These are phyloP conservation scores for Tolypocladium nubicola DNA, from an alignment of 2,329 filamentous ascomycete genomes.

Conservation along the genomic window DNA sequence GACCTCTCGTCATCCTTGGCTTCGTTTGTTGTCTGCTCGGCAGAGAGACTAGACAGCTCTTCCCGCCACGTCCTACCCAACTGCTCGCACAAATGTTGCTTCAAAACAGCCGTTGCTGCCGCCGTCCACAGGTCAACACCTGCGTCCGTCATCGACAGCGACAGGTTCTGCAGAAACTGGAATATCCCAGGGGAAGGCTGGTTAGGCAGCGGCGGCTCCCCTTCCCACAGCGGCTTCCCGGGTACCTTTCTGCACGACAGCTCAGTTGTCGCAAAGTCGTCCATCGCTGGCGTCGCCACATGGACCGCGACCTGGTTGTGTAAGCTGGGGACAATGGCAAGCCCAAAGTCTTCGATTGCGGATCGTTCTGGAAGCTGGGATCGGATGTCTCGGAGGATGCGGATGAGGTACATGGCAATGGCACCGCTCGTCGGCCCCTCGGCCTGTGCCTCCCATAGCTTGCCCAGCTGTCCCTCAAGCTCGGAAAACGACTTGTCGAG, in stretches of 20 bases:
- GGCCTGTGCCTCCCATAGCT: slow-evolving; percentile 36
- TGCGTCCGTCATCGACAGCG: slow-evolving; percentile 53
- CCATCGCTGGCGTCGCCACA: slow-evolving; percentile 38
- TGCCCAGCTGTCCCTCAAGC: slow-evolving; percentile 44
- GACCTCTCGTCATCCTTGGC: slow-evolving; percentile 1
- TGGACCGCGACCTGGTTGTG: slow-evolving; percentile 49
- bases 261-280: slow-evolving; percentile 31
- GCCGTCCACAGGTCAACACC: slow-evolving; percentile 78
- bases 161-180: slow-evolving; percentile 56
- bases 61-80: slow-evolving; percentile 39
- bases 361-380: slow-evolving; percentile 48
- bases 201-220: slow-evolving; percentile 59
- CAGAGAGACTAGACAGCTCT: slow-evolving; percentile 22
- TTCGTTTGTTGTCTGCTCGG: slow-evolving; percentile 6
- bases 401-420: slow-evolving; percentile 57
- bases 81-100: slow-evolving; percentile 39
- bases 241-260: slow-evolving; percentile 38
- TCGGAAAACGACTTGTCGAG: slow-evolving; percentile 46
- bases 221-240: slow-evolving; percentile 70
- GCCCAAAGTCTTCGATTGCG: slow-evolving; percentile 43
- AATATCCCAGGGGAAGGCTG: slow-evolving; percentile 71
- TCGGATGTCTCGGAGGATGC: slow-evolving; percentile 65
- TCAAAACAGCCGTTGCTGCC: slow-evolving; percentile 52
- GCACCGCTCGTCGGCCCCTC: slow-evolving; percentile 36
- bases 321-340: slow-evolving; percentile 50